These are phyloP conservation scores for Ceratocystis smalleyi DNA, from an alignment of 2,329 filamentous ascomycete genomes.

Conservation along the genomic window DNA sequence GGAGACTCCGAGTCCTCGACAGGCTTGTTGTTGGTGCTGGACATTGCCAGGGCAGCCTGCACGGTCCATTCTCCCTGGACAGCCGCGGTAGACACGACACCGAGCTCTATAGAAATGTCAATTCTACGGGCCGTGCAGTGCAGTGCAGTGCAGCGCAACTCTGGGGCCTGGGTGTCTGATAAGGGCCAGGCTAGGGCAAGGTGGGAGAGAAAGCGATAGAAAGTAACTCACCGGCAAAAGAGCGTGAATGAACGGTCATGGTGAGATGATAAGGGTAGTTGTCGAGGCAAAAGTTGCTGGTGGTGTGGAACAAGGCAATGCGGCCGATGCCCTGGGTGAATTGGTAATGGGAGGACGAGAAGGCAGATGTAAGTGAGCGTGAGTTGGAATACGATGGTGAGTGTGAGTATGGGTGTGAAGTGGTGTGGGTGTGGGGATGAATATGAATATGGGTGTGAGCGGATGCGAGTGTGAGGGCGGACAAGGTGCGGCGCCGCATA, in stretches of 20 bases:
- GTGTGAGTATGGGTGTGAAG: background rate
- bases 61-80: constrained; percentile 21
- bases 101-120: constrained; percentile 18
- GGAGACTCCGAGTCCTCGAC: constrained; percentile 52
- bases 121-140: background rate
- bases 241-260: constrained; percentile 5
- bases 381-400: background rate
- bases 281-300: background rate
- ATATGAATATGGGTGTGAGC: background rate
- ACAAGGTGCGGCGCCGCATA: background rate
- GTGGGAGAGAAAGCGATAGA: constrained; percentile 23
- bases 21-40: constrained; percentile 26
- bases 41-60: constrained; percentile 18
- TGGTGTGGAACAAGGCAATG: too few species aligned
- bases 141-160: too few species aligned
- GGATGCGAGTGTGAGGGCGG: background rate
- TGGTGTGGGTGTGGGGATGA: background rate
- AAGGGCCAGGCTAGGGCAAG: constrained; percentile 14
- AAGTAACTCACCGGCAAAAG: constrained; percentile 18
- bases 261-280: background rate
- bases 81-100: constrained; percentile 19
- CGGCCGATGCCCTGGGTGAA: too few species aligned
- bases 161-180: too few species aligned
- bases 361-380: background rate
- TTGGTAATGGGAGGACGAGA: too few species aligned